Evolutionary conservation across 306 rosid genomes (phyloP).

Genomic region (Boehmeria nivea): DNA sequence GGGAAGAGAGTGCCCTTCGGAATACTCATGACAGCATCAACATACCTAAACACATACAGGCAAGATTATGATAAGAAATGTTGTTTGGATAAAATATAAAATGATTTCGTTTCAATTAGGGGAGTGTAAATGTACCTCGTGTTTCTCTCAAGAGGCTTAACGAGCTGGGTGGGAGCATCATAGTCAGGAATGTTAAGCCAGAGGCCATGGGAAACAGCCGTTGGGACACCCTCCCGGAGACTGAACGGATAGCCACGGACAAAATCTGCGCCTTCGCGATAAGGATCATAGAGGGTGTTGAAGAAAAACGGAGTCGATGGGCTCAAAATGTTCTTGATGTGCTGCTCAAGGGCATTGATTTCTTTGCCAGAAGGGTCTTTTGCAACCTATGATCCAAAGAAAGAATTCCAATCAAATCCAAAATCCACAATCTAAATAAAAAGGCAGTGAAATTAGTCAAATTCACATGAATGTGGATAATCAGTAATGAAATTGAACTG

Average conservation of each 20-base stretch:
- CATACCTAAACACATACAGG: slow-evolving; percentile 38
- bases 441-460: too few relatives aligned
- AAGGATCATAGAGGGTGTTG: slow-evolving; percentile 82
- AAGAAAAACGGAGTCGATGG: slow-evolving; percentile 83
- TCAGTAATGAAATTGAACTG: too few relatives aligned
- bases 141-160: slow-evolving; percentile 78
- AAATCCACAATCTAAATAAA: too few relatives aligned
- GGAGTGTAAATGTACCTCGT: slow-evolving; percentile 36
- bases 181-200: slow-evolving; percentile 88
- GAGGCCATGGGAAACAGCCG: slow-evolving; percentile 77
- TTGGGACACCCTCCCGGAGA: slow-evolving; percentile 70
- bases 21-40: slow-evolving; percentile 72
- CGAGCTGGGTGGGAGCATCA: slow-evolving; percentile 93
- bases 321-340: slow-evolving; percentile 59
- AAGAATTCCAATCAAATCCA: not conserved
- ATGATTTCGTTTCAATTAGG: not conserved
- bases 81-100: too few relatives aligned
- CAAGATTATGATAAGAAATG: too few relatives aligned
- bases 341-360: slow-evolving; percentile 73
- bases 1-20: slow-evolving; percentile 82
- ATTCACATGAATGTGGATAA: too few relatives aligned
- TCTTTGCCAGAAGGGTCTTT: slow-evolving; percentile 72
- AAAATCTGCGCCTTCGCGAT: slow-evolving; percentile 71
- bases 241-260: slow-evolving; percentile 87
- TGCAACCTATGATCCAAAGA: slow-evolving; percentile 73